phyloP scores from a whole-genome alignment of 495 filamentous ascomycete species.

The Aspergillus heteromorphus region DNA sequence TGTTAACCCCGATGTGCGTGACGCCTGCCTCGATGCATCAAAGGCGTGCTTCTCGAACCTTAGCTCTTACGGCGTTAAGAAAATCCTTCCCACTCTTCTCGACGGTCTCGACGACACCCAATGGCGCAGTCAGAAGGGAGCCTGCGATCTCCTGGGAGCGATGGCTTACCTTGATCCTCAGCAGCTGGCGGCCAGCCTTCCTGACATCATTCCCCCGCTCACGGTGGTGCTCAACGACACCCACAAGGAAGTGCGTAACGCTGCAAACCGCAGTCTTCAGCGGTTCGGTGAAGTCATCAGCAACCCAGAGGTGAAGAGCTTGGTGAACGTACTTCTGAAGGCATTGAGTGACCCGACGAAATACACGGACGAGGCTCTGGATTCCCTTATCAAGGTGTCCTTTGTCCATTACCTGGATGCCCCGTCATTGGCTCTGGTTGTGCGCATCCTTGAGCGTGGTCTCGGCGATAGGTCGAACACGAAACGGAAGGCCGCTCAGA shows the following conservation, averaged over 20 bases:
- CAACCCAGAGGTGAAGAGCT: constrained; percentile 90
- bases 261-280: constrained; percentile 92
- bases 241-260: constrained; percentile 89
- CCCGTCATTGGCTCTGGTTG: constrained; percentile 88
- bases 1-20: constrained; percentile 77
- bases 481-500: constrained; percentile 91
- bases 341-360: constrained; percentile 96
- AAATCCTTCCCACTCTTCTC: constrained; percentile 84
- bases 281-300: constrained; percentile 97
- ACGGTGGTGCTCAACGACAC: constrained; percentile 93
- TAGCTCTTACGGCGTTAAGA: constrained; percentile 92
- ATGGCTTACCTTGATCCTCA: constrained; percentile 98
- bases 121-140: constrained; percentile 97
- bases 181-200: constrained; percentile 84
- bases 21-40: constrained; percentile 85
- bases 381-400: constrained; percentile 88
- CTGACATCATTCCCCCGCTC: constrained; percentile 92
- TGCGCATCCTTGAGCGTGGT: constrained; percentile 90
- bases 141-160: constrained; percentile 89
- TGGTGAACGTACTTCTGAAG: constrained; percentile 88
- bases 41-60: constrained; percentile 91
- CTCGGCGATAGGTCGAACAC: constrained; percentile 85
- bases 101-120: constrained; percentile 91
- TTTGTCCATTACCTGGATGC: constrained; percentile 97
- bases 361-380: constrained; percentile 91